Evolutionary conservation across 1,284 basidiomycete genomes (phyloP).

Genomic region (Fomitopsis palustris): DNA sequence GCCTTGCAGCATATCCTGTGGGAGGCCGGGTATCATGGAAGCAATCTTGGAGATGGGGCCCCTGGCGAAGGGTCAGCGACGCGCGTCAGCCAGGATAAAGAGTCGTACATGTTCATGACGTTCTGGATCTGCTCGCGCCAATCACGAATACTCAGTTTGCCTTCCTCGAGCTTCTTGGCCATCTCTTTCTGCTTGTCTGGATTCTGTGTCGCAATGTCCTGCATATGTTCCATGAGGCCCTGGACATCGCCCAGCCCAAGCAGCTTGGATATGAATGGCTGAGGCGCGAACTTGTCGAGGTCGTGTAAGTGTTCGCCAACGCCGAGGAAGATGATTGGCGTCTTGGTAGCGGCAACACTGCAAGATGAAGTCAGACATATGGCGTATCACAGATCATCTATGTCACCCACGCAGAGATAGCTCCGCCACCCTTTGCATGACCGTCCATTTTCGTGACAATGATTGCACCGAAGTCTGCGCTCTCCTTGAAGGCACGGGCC

Average conservation of each 20-base stretch:
- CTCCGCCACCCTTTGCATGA: constrained; percentile 98
- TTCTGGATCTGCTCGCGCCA: constrained; percentile 98
- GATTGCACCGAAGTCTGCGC: constrained; percentile 96
- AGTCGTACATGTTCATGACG: constrained; percentile 89
- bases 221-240: constrained; percentile 97
- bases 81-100: background rate
- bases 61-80: constrained; percentile 41
- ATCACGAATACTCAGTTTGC: constrained; percentile 94
- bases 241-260: constrained; percentile 96
- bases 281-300: constrained; percentile 92
- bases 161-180: constrained; percentile 97
- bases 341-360: constrained; percentile 96
- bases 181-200: constrained; percentile 98
- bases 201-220: constrained; percentile 89
- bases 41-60: constrained; percentile 98
- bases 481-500: constrained; percentile 96
- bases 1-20: constrained; percentile 85
- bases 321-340: constrained; percentile 98
- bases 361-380: background rate
- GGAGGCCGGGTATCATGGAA: constrained; percentile 97
- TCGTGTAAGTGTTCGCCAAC: constrained; percentile 97
- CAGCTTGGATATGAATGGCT: constrained; percentile 97
- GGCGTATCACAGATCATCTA: background rate
- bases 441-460: constrained; percentile 99
- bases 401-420: constrained; percentile 90